Base-by-base conservation (phyloP, 768 basidiomycete species). In the Termitomyces sp. region DNA sequence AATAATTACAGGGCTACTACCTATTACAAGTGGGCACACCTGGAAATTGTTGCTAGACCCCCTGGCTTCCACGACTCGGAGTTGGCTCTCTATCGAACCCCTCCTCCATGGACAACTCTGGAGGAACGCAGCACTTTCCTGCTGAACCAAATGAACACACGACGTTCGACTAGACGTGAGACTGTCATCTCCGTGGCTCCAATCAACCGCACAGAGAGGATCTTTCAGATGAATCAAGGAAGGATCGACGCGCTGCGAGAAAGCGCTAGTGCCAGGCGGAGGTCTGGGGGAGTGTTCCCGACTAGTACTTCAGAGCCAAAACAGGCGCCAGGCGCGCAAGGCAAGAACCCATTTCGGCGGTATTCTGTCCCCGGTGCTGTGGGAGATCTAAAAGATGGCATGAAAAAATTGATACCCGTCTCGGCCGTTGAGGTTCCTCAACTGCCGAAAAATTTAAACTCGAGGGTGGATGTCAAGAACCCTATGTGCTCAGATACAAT, bases 31-130 rank as follows among this genome's bases (percentile, higher is more conserved):
- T 59, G 59, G 32, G 56, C 32, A 40, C 61, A 56, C 32, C 35
- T 49, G 2, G 59, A 58, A n/a, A 30, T 20, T 14, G 13, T 56
- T 28, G 51, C 40, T 38, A 41, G 40, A n/a, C 52, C 55, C 26
- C 16, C 50, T 20, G 59, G 36, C 28, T 23, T 10, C 18, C 53
- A 65, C 8, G 72, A 74, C 53, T 55, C 61, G 9, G 56, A 56
- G 33, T 67, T 76, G 28, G 72, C 72, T 66, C 72, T 78, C 18
- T 75, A 70, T 61, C 75, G 77, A 16, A 58, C 61, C 6, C 77
- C 77, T 8, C 77, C 77, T 1, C 67, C 73, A 9, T 78, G 76
- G 75, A 66, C 56, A 51, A 55, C 58, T 1, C 61, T 77, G 26
- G 66, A 67, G 13, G 65, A 46, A 28, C 20, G 23, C 32, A 61